These are phyloP conservation scores for Eruca vesicaria DNA, from an alignment of 441 rosid species.

Conservation along the genomic window DNA sequence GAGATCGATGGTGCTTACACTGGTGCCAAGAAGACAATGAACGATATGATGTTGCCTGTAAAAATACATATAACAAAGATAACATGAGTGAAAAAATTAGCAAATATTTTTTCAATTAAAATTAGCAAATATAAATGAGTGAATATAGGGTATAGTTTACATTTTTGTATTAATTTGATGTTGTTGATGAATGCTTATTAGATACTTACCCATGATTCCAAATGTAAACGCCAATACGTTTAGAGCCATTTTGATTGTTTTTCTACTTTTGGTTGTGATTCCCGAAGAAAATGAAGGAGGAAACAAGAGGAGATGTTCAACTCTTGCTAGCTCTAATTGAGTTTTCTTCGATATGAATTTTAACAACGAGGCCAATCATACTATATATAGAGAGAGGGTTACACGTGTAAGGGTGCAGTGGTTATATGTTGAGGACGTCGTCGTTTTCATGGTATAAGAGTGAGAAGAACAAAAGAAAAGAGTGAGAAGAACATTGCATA, in stretches of 20 bases:
- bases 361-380: conserved; percentile 6
- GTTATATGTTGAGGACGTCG: background rate
- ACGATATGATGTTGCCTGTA: conserved; percentile 56
- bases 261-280: background rate
- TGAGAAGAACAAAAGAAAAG: conserved; percentile 2
- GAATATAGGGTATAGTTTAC: background rate
- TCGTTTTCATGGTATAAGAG: background rate
- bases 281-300: background rate
- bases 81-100: background rate
- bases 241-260: conserved; percentile 5
- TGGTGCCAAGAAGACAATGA: conserved; percentile 59
- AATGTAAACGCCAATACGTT: conserved; percentile 46
- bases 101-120: no score
- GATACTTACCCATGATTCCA: conserved; percentile 56
- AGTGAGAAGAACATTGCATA: background rate
- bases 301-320: conserved; percentile 4
- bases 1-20: conserved; percentile 42
- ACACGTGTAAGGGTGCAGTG: background rate
- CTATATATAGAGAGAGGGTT: conserved; percentile 18
- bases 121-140: background rate
- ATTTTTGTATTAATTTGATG: background rate
- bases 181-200: background rate
- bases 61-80: background rate
- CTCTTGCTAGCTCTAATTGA: conserved; percentile 16
- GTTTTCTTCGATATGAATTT: conserved; percentile 22